phyloP scores from a whole-genome alignment of 805 yeast genomes.

The Helenozyma baotianmanensis region DNA sequence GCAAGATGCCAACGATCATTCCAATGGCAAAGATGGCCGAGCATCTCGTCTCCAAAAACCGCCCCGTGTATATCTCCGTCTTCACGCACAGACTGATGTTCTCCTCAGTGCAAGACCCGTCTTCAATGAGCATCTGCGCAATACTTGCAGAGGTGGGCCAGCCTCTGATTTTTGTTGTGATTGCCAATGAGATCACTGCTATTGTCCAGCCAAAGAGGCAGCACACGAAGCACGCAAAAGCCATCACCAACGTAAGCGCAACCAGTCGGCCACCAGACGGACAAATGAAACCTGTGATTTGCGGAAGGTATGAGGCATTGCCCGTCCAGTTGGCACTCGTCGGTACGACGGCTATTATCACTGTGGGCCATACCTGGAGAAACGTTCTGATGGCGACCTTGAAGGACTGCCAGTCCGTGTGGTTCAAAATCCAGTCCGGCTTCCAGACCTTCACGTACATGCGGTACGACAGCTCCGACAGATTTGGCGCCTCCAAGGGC shows the following conservation, averaged over 20 bases:
- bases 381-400: conserved; percentile 23
- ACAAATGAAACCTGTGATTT: conserved; percentile 23
- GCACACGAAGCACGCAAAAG: conserved; percentile 15
- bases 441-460: too few relatives aligned
- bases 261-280: conserved; percentile 26
- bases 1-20: conserved; percentile 18
- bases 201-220: conserved; percentile 21
- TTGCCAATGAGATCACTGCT: conserved; percentile 21
- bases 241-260: conserved; percentile 12
- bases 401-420: conserved; percentile 22
- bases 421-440: conserved; percentile 25
- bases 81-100: conserved; percentile 16
- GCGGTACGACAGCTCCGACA: too few relatives aligned
- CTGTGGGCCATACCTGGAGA: conserved; percentile 24
- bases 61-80: conserved; percentile 21
- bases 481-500: too few relatives aligned
- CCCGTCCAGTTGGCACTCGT: conserved; percentile 26
- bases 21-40: conserved; percentile 22
- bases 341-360: conserved; percentile 22
- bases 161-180: conserved; percentile 21
- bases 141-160: conserved; percentile 19
- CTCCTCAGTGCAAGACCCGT: conserved; percentile 23
- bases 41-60: conserved; percentile 20
- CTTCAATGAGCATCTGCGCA: conserved; percentile 15
- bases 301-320: conserved; percentile 23